These are phyloP conservation scores for Homolaphlyctis polyrhiza DNA, from an alignment of 371 early-diverging fungal genomes.

Conservation along the genomic window DNA sequence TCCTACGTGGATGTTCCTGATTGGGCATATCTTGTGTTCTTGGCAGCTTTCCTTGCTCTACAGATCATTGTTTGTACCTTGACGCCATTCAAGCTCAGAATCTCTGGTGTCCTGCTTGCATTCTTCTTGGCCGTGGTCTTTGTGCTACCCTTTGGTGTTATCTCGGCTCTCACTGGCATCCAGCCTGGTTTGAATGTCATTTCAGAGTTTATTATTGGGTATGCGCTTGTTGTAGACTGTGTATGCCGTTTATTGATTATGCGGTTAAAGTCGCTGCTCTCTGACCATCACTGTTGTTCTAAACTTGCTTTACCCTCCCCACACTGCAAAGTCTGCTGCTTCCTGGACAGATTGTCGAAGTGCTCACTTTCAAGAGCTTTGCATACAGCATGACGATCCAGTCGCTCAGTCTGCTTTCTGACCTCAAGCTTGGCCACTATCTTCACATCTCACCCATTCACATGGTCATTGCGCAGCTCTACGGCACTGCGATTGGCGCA, in stretches of 20 bases:
- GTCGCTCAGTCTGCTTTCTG: constrained; percentile 27
- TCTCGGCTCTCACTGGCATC: constrained; percentile 26
- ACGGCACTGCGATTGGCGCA: constrained; percentile 19
- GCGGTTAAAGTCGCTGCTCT: neutral
- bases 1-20: constrained; percentile 34
- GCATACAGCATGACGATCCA: constrained; percentile 26
- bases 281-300: neutral
- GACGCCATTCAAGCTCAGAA: constrained; percentile 21
- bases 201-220: constrained; percentile 34
- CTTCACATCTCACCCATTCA: constrained; percentile 33
- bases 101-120: constrained; percentile 56
- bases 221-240: neutral
- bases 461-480: constrained; percentile 26
- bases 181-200: constrained; percentile 32
- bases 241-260: neutral
- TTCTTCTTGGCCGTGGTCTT: constrained; percentile 58
- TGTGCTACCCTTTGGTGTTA: constrained; percentile 62
- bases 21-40: constrained; percentile 17
- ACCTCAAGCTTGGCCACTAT: constrained; percentile 42
- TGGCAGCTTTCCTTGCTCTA: constrained; percentile 18
- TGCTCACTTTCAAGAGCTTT: constrained; percentile 36
- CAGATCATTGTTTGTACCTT: constrained; percentile 15
- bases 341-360: constrained; percentile 15
- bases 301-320: neutral
- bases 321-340: neutral